Evolutionary conservation across 2,329 filamentous ascomycete species (phyloP), one percentile per base, ranked within the genome.

Genomic region (Anisogramma anomala): DNA sequence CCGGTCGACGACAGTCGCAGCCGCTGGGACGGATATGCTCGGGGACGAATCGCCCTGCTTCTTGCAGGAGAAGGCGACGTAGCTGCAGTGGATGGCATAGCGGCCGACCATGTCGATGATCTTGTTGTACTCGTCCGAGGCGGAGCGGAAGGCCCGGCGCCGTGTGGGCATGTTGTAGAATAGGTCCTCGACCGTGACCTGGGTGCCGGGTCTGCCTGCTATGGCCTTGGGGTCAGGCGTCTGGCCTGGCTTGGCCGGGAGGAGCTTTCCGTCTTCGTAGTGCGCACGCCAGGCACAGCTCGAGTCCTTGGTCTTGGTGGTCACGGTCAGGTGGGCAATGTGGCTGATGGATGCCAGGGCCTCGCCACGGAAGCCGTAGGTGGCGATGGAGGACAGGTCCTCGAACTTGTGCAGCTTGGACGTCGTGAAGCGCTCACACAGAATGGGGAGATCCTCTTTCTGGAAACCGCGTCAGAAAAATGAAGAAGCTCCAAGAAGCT

Each of bases 321-420:
- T 96, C 32, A 98, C 86, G 3, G 82, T 86, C 17, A 98, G 71
- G 65, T 98, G 93, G 25, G 93, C 89, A 53, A 98, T 95, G 58
- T 98, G 91, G 56, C 89, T 96, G 59, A 98, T 98, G 62, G 91
- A 96, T 11, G 91, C 91, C 41, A 98, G 66, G 3, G 91, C 91
- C 62, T 98, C 91, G 41, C 91, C 91, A 39, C 91, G 82, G 56
- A 98, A 98, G n/a, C 91, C 91, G 59, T 98, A 98, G 1, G 91
- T 96, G 37, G 79, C 81, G 49, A 98, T 96, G 4, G 80, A 84
- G 30, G 77, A 77, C 35, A 98, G 68, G 58, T 98, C 91, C 58
- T 96, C 89, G 51, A 98, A 98, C 4, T 77, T 76, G 52, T 91
- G 87, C 44, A 98, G 71, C 58, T 98, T 98, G 10, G 89, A 96